These are phyloP conservation scores for Trebouxiophyceae sp. DNA, from an alignment of 163 green algal genomes.

Conservation along the genomic window DNA sequence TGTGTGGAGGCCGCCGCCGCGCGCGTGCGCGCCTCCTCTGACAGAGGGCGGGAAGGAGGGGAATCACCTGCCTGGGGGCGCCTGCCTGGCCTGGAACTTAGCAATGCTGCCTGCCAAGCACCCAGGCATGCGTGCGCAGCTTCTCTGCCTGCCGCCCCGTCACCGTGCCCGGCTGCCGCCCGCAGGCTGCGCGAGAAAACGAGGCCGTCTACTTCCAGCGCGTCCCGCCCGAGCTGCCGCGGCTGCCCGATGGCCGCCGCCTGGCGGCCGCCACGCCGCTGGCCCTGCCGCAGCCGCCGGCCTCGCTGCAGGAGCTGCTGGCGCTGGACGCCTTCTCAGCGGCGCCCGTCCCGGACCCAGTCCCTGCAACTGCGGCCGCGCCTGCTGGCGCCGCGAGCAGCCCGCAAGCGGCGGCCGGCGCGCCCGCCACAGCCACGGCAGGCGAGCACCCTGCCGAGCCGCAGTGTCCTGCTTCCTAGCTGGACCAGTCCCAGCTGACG, in stretches of 20 bases:
- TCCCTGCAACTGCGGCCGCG: no score
- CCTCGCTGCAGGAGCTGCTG: not conserved
- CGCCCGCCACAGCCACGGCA: not conserved
- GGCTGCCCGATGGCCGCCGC: slow-evolving; percentile 11
- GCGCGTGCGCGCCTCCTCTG: not conserved
- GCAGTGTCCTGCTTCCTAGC: not conserved
- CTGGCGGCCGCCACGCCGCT: slow-evolving; percentile 17
- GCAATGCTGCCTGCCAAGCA: slow-evolving; percentile 11
- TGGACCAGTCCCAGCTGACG: no score
- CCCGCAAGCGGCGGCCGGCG: no score
- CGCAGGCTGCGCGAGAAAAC: slow-evolving; percentile 30
- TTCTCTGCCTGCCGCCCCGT: no score
- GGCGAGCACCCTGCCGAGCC: no score
- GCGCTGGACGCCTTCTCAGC: slow-evolving; percentile 2
- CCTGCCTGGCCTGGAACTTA: not conserved
- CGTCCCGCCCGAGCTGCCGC: slow-evolving; percentile 13
- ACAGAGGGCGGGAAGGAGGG: no score
- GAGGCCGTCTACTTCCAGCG: slow-evolving; percentile 28
- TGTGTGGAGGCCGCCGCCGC: not conserved
- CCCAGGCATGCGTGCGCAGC: no score
- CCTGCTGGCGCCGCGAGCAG: no score
- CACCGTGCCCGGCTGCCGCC: no score
- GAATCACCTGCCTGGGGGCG: no score
- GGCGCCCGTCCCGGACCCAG: no score
- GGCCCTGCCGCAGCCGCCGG: slow-evolving; percentile 14